phyloP scores from a whole-genome alignment of 169 alveolate species.

The Cryptosporidium sp. region DNA sequence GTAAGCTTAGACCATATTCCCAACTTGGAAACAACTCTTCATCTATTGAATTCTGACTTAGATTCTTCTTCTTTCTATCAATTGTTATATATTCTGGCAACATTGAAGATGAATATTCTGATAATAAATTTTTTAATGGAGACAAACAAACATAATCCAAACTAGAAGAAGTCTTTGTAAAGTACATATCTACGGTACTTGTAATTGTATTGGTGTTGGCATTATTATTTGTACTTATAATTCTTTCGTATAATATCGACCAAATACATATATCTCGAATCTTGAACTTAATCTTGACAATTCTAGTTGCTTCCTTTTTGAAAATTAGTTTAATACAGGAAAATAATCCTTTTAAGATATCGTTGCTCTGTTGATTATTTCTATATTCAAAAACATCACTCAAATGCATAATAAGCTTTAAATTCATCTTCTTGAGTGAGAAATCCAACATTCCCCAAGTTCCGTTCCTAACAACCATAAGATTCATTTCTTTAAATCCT shows the following conservation, averaged over 20 bases:
- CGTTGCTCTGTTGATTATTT: not conserved
- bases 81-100: conserved; percentile 55
- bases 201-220: not conserved
- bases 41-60: not conserved
- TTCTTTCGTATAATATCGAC: conserved; percentile 65
- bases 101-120: conserved; percentile 50
- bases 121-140: conserved; percentile 11
- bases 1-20: conserved; percentile 63
- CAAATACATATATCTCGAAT: conserved; percentile 44
- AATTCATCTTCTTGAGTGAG: conserved; percentile 28
- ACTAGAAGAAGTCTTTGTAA: conserved; percentile 39
- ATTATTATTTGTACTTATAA: not conserved
- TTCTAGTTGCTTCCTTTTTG: not conserved
- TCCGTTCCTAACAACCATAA: conserved; percentile 61
- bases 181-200: conserved; percentile 61
- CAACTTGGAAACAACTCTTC: conserved; percentile 64
- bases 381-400: not conserved
- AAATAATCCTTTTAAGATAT: not conserved
- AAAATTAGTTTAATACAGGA: not conserved
- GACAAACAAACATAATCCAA: conserved; percentile 29
- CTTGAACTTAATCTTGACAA: conserved; percentile 18
- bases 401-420: not conserved
- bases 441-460: conserved; percentile 76
- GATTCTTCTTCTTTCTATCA: not conserved
- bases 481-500: conserved; percentile 28